These are phyloP conservation scores for Populus euphratica DNA, from an alignment of 345 rosid species.

Conservation along the genomic window DNA sequence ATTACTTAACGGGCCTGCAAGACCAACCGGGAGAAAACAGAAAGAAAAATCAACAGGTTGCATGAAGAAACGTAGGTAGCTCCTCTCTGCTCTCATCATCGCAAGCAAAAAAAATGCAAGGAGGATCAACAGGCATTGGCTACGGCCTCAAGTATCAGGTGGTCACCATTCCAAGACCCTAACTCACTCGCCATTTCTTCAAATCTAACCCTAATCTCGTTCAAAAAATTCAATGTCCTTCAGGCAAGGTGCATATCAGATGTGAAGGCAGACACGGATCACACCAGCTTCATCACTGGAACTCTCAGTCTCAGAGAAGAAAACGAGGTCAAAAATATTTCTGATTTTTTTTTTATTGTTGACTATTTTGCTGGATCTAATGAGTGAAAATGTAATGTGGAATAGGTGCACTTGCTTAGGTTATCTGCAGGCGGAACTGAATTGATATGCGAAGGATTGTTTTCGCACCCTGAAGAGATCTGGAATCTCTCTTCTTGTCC, in stretches of 20 bases:
- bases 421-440: constrained; percentile 84
- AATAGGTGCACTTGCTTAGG: constrained; percentile 87
- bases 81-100: not conserved
- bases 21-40: not conserved
- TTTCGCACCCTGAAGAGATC: constrained; percentile 89
- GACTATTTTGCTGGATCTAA: not conserved
- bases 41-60: not conserved
- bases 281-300: constrained; percentile 94
- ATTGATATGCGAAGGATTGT: constrained; percentile 83
- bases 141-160: constrained; percentile 94
- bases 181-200: not conserved
- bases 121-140: constrained; percentile 82
- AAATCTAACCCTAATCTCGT: not conserved
- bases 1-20: not conserved
- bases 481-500: constrained; percentile 93
- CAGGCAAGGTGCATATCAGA: constrained; percentile 95
- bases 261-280: constrained; percentile 89
- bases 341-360: not conserved
- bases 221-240: not conserved
- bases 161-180: constrained; percentile 32
- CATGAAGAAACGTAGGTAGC: not conserved
- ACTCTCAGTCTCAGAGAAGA: constrained; percentile 88
- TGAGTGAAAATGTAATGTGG: constrained; percentile 2
- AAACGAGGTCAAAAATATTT: constrained; percentile 54
- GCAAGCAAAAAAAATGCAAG: constrained; percentile 50